Evolutionary conservation across 768 basidiomycete genomes (phyloP).

Genomic region (Mycena chlorophos): DNA sequence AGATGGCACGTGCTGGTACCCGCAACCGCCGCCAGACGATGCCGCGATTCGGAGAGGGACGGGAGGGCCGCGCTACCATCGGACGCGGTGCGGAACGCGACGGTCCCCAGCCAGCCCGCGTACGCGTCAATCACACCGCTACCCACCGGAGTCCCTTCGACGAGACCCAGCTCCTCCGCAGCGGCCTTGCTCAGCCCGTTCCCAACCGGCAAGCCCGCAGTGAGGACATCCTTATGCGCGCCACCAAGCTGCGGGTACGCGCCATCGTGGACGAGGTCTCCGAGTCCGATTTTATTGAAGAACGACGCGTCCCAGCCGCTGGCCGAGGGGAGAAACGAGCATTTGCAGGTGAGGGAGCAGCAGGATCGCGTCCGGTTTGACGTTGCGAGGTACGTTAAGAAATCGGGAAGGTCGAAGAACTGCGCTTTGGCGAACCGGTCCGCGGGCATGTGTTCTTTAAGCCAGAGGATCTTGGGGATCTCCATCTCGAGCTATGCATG

Average conservation of each 20-base stretch:
- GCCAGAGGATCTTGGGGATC: slow-evolving; percentile 95
- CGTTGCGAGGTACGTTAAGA: slow-evolving; percentile 91
- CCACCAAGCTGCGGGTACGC: slow-evolving; percentile 78
- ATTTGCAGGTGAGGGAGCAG: slow-evolving; percentile 97
- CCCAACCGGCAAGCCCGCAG: slow-evolving; percentile 86
- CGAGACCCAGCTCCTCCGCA: slow-evolving; percentile 81
- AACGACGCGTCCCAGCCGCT: slow-evolving; percentile 89
- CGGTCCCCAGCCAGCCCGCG: slow-evolving; percentile 96
- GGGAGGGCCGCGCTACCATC: slow-evolving; percentile 52
- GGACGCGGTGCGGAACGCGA: slow-evolving; percentile 72
- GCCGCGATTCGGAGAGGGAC: slow-evolving; percentile 65
- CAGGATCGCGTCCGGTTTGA: slow-evolving; percentile 70
- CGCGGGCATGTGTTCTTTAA: slow-evolving; percentile 83
- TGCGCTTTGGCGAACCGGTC: slow-evolving; percentile 72
- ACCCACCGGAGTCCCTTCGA: slow-evolving; percentile 87
- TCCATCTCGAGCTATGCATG: slow-evolving; percentile 89
- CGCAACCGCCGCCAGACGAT: slow-evolving; percentile 88
- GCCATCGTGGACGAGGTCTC: slow-evolving; percentile 57
- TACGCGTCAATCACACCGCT: slow-evolving; percentile 95
- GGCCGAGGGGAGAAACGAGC: slow-evolving; percentile 77
- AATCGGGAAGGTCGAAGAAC: slow-evolving; percentile 93
- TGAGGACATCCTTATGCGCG: slow-evolving; percentile 61
- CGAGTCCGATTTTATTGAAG: slow-evolving; percentile 82
- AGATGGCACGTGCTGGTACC: slow-evolving; percentile 97
- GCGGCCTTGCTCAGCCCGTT: slow-evolving; percentile 74